A percentile compares a stretch with the other conserved stretches of the same genome.
Conservation (phyloP, 1,139 yeast genomes). For the Geotrichum carabidarum region DNA sequence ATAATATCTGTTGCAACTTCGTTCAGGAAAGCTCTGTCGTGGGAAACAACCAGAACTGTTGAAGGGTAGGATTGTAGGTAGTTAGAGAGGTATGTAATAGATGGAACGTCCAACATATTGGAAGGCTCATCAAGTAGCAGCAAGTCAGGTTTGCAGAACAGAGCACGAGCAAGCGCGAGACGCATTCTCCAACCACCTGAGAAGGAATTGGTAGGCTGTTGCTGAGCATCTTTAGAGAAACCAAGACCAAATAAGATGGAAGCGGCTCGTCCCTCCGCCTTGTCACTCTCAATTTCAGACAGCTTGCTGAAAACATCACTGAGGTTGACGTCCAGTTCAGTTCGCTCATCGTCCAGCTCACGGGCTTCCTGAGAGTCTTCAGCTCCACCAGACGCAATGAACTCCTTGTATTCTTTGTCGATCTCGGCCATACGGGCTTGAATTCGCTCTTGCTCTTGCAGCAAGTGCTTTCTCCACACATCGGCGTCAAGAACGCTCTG, state of each 20-base stretch:
- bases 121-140: slow-evolving; percentile 95
- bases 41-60: slow-evolving; percentile 92
- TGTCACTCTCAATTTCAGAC: slow-evolving; percentile 90
- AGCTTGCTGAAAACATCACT: slow-evolving; percentile 76
- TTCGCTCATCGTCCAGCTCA: slow-evolving; percentile 82
- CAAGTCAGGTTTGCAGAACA: slow-evolving; percentile 94
- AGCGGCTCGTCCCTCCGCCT: slow-evolving; percentile 96
- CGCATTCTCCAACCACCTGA: slow-evolving; percentile 99
- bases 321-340: slow-evolving; percentile 73
- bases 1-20: slow-evolving; percentile 98
- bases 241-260: slow-evolving; percentile 91
- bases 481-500: slow-evolving; percentile 97
- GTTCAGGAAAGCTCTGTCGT: slow-evolving; percentile 92
- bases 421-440: slow-evolving; percentile 71
- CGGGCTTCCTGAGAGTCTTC: slow-evolving; percentile 69
- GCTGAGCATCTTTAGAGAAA: slow-evolving; percentile 82
- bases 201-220: slow-evolving; percentile 76
- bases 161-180: slow-evolving; percentile 93
- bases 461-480: slow-evolving; percentile 92
- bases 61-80: slow-evolving; percentile 86
- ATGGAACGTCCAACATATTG: slow-evolving; percentile 99
- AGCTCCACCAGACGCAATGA: slow-evolving; percentile 36
- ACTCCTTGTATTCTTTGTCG: slow-evolving; percentile 60
- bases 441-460: slow-evolving; percentile 70
- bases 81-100: slow-evolving; percentile 86